A percentile compares a stretch with the other conserved stretches of the same genome.
Evolutionary conservation across 805 yeast species (phyloP).

Genomic region (Suhomyces tanzawaensis): DNA sequence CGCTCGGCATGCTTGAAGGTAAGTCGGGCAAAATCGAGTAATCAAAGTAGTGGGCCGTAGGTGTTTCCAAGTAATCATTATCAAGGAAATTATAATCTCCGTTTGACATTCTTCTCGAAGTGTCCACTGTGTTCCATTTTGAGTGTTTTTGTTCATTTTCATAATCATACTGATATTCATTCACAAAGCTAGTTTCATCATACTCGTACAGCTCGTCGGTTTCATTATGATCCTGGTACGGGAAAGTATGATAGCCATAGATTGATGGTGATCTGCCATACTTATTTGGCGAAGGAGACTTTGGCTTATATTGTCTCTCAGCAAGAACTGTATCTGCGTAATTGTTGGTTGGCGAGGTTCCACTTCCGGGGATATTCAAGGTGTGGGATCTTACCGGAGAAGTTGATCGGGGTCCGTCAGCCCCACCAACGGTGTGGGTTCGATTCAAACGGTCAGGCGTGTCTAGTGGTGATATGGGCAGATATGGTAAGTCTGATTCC

Average conservation of each 20-base stretch:
- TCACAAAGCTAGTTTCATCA: neutral
- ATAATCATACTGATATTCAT: constrained; percentile 10
- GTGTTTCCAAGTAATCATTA: constrained; percentile 16
- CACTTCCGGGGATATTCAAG: constrained; percentile 3
- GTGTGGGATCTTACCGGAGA: constrained; percentile 11
- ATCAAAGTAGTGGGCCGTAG: constrained; percentile 28
- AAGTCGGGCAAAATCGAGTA: constrained; percentile 36
- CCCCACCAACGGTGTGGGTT: neutral
- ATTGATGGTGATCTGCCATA: constrained; percentile 24
- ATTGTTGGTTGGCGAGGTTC: constrained; percentile 17
- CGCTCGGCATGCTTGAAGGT: constrained; percentile 14
- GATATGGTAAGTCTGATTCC: neutral
- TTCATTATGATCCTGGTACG: constrained; percentile 5
- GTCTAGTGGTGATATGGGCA: neutral
- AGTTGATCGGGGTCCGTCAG: neutral
- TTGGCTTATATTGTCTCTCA: constrained; percentile 14
- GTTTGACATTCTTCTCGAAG: constrained; percentile 1
- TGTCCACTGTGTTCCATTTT: constrained; percentile 1
- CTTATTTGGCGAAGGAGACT: constrained; percentile 33
- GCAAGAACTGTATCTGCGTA: constrained; percentile 14
- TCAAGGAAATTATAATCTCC: constrained; percentile 9
- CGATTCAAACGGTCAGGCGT: neutral
- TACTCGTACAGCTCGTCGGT: constrained; percentile 13
- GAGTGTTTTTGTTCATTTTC: constrained; percentile 7
- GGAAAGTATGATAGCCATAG: constrained; percentile 10